Evolutionary conservation across 1,284 basidiomycete genomes (phyloP).

Genomic region (Erythrobasidium hasegawianum): DNA sequence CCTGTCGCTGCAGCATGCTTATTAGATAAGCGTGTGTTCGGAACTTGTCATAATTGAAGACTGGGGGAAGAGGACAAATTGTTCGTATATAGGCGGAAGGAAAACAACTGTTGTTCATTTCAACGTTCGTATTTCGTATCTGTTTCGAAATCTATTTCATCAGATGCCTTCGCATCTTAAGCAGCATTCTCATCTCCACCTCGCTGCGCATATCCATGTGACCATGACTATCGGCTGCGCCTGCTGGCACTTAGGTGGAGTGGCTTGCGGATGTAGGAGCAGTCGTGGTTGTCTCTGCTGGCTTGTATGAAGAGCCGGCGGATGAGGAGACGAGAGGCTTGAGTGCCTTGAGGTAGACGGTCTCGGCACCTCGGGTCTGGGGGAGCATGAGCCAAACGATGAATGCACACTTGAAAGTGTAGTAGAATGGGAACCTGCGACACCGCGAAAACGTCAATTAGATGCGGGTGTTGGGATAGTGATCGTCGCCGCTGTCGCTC

Average conservation of each 20-base stretch:
- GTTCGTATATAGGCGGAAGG: no score
- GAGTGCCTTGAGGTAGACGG: slow-evolving; percentile 35
- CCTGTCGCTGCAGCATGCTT: no score
- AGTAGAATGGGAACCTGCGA: slow-evolving; percentile 47
- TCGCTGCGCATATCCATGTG: no score
- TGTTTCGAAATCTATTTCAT: no score
- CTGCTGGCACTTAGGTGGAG: slow-evolving; percentile 5
- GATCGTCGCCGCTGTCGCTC: slow-evolving; percentile 9
- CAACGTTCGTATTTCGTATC: no score
- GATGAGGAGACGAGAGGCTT: slow-evolving; percentile 22
- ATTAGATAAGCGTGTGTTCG: no score
- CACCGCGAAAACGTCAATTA: neutral
- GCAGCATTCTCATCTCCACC: no score
- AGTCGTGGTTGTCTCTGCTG: slow-evolving; percentile 12
- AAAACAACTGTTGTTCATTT: no score
- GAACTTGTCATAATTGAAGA: no score
- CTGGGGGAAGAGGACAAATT: no score
- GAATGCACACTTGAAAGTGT: slow-evolving; percentile 45
- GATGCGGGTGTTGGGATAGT: neutral
- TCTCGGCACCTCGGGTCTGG: slow-evolving; percentile 35
- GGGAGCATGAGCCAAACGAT: slow-evolving; percentile 47
- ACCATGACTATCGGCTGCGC: no score
- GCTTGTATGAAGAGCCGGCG: slow-evolving; percentile 23
- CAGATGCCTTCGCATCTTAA: no score
- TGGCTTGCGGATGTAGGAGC: slow-evolving; percentile 20